These are phyloP conservation scores for Candida maris DNA, from an alignment of 805 yeast genomes.

Conservation along the genomic window DNA sequence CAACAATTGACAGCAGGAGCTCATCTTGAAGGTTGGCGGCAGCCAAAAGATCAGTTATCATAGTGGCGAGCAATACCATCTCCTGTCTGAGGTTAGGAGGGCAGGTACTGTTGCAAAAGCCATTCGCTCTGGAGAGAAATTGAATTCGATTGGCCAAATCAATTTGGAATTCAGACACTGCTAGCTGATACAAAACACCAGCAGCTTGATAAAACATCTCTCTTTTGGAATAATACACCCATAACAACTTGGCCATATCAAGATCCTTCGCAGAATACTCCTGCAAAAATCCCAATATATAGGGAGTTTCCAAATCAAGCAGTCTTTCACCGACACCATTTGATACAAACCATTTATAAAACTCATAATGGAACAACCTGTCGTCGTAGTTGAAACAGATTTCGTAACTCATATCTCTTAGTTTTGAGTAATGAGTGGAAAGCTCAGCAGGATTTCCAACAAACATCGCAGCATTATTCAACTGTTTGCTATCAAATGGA, in stretches of 20 bases:
- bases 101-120: conserved; percentile 82
- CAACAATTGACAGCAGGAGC: conserved; percentile 43
- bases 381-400: conserved; percentile 73
- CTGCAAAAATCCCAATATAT: conserved; percentile 69
- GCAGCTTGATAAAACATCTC: conserved; percentile 84
- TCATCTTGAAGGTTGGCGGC: conserved; percentile 85
- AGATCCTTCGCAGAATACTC: conserved; percentile 61
- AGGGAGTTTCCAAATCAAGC: conserved; percentile 78
- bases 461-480: conserved; percentile 15
- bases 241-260: conserved; percentile 74
- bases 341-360: conserved; percentile 87
- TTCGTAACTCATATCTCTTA: conserved; percentile 70
- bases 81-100: conserved; percentile 74
- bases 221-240: conserved; percentile 85
- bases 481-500: conserved; percentile 11
- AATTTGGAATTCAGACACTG: conserved; percentile 69
- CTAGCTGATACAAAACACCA: conserved; percentile 64
- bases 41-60: conserved; percentile 75
- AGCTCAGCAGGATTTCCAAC: conserved; percentile 32
- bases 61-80: conserved; percentile 63
- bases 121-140: conserved; percentile 85
- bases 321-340: conserved; percentile 76
- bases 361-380: conserved; percentile 82
- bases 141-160: conserved; percentile 75
- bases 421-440: conserved; percentile 49